These are phyloP conservation scores for Pseudogymnoascus sp. DNA, from an alignment of 2,329 filamentous ascomycete genomes.

Conservation along the genomic window DNA sequence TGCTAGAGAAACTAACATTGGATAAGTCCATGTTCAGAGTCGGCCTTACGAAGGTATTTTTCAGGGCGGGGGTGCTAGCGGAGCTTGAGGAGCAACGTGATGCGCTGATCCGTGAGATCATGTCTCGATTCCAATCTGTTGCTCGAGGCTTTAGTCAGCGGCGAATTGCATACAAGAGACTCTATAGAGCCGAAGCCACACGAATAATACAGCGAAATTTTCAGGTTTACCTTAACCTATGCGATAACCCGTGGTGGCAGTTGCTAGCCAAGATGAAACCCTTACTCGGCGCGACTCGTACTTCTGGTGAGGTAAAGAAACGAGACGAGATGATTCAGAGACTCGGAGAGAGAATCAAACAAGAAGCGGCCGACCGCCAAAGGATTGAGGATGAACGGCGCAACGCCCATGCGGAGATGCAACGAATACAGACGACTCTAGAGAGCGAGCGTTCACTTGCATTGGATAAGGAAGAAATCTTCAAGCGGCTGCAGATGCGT, in stretches of 20 bases:
- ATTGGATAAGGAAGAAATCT: constrained; percentile 97
- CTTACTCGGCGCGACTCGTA: constrained; percentile 81
- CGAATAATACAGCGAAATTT: constrained; percentile 94
- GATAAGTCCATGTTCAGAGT: constrained; percentile 85
- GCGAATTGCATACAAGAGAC: constrained; percentile 79
- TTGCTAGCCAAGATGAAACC: constrained; percentile 93
- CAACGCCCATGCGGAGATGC: constrained; percentile 76
- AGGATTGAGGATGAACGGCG: constrained; percentile 86
- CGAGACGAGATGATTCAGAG: constrained; percentile 87
- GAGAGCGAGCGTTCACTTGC: constrained; percentile 95
- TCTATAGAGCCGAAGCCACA: constrained; percentile 91
- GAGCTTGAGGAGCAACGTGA: constrained; percentile 96
- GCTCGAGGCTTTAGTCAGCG: constrained; percentile 85
- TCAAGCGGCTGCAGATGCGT: constrained; percentile 87
- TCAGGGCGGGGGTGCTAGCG: constrained; percentile 88
- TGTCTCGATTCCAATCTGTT: constrained; percentile 85
- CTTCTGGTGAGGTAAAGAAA: constrained; percentile 88
- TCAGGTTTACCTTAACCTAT: constrained; percentile 80
- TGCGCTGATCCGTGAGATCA: constrained; percentile 84
- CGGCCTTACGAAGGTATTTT: constrained; percentile 95
- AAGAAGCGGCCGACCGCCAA: constrained; percentile 65
- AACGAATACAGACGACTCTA: constrained; percentile 83
- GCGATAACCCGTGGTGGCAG: constrained; percentile 94
- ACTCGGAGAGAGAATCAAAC: constrained; percentile 73
- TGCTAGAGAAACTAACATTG: constrained; percentile 80